These are phyloP conservation scores for Millerozyma miso DNA, from an alignment of 805 yeast species.

Conservation along the genomic window DNA sequence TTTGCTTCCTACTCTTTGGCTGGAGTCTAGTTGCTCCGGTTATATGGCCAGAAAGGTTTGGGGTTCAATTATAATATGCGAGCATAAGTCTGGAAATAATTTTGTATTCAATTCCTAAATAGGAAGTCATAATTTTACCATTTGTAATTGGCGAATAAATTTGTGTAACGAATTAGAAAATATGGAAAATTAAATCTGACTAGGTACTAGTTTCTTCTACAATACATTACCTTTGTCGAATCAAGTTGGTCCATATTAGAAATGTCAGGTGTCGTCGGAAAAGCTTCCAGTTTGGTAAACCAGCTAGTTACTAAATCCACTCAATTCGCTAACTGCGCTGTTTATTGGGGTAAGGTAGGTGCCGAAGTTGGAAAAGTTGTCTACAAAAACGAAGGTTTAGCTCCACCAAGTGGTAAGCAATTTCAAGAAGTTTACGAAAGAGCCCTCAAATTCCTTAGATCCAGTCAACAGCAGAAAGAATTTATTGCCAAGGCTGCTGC, in stretches of 20 bases:
- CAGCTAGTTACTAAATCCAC: conserved; percentile 32
- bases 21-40: conserved; percentile 95
- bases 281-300: conserved; percentile 38
- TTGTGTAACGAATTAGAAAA: conserved; percentile 3
- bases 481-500: conserved; percentile 43
- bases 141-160: conserved; percentile 12
- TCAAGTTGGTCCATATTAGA: conserved; percentile 2
- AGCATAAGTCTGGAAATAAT: neutral
- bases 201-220: neutral
- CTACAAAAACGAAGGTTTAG: conserved; percentile 86
- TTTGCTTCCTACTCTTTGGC: conserved; percentile 76
- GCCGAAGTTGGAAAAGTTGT: conserved; percentile 70
- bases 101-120: conserved; percentile 11
- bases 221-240: neutral
- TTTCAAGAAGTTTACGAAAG: conserved; percentile 68
- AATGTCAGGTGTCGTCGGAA: conserved; percentile 42
- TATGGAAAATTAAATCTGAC: neutral
- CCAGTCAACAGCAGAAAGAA: conserved; percentile 55
- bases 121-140: conserved; percentile 17
- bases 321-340: conserved; percentile 46
- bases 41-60: conserved; percentile 84
- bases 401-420: conserved; percentile 81
- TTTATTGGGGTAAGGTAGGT: conserved; percentile 77
- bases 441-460: conserved; percentile 32
- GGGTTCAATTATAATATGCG: conserved; percentile 21